Percentiles rank a stretch among this genome's conserved stretches.
Evolutionary conservation across 1,284 basidiomycete genomes (phyloP).

Genomic region (Kalmanozyma brasiliensis): DNA sequence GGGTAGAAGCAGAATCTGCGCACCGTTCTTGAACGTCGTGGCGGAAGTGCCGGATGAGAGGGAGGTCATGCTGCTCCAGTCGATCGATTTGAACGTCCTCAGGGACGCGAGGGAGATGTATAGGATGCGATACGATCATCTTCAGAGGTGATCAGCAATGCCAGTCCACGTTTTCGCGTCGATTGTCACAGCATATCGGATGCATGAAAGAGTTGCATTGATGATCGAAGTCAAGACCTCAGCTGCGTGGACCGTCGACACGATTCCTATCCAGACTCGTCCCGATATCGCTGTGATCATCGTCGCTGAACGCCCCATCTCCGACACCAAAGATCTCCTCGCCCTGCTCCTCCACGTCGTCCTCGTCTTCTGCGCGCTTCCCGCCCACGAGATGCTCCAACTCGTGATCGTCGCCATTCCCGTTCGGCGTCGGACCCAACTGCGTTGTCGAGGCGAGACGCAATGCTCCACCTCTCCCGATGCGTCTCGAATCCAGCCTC

Average conservation of each 20-base stretch:
- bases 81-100: conserved; percentile 53
- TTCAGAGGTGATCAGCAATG: conserved; percentile 10
- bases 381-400: conserved; percentile 47
- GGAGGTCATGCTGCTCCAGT: conserved; percentile 54
- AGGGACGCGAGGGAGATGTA: conserved; percentile 52
- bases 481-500: conserved; percentile 22
- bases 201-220: conserved; percentile 7
- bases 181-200: too few relatives aligned
- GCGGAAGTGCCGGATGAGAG: conserved; percentile 41
- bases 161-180: too few relatives aligned
- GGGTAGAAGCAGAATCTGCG: conserved; percentile 54
- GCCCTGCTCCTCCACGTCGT: conserved; percentile 19
- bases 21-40: conserved; percentile 58
- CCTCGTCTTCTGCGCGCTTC: conserved; percentile 38
- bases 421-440: conserved; percentile 8
- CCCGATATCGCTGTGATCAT: conserved; percentile 5
- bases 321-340: conserved; percentile 71
- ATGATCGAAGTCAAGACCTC: too few relatives aligned
- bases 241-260: conserved; percentile 17
- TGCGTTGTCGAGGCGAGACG: conserved; percentile 31
- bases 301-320: conserved; percentile 66
- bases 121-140: conserved; percentile 51
- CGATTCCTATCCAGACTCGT: not conserved
- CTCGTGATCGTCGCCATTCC: conserved; percentile 37
- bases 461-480: conserved; percentile 32